Conservation (phyloP, 805 yeast genomes). For the Tetrapisispora phaffii region DNA sequence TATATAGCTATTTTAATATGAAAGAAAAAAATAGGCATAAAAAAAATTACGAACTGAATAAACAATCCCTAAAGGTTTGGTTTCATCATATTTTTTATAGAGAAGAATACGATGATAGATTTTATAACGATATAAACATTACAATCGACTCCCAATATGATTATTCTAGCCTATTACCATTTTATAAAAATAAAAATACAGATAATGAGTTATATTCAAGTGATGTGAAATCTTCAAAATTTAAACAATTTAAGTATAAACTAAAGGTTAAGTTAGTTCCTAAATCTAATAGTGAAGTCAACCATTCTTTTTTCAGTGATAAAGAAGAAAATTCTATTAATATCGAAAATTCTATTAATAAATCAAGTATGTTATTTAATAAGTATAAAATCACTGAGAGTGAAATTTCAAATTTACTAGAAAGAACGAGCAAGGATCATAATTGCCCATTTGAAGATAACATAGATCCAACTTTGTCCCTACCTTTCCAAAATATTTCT, state of each 20-base stretch:
- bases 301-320: not conserved
- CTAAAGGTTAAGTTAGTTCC: not conserved
- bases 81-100: constrained; percentile 9
- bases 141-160: constrained; percentile 5
- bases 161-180: not conserved
- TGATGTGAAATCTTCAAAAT: not conserved
- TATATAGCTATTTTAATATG: not conserved
- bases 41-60: constrained; percentile 2
- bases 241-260: not conserved
- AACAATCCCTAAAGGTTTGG: constrained; percentile 9
- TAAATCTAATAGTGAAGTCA: not conserved
- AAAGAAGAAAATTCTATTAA: not conserved
- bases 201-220: not conserved
- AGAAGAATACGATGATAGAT: constrained; percentile 11
- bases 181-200: not conserved
- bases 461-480: not conserved
- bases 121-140: constrained; percentile 9
- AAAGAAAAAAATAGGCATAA: not conserved
- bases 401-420: not conserved
- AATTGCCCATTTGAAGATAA: constrained; percentile 4
- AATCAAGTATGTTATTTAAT: not conserved
- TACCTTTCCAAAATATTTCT: constrained; percentile 2
- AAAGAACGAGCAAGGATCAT: not conserved
- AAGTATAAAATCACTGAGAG: not conserved
- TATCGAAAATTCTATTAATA: not conserved